Conservation (phyloP, 176 grass and related monocot species). For the Musa itinerans region DNA sequence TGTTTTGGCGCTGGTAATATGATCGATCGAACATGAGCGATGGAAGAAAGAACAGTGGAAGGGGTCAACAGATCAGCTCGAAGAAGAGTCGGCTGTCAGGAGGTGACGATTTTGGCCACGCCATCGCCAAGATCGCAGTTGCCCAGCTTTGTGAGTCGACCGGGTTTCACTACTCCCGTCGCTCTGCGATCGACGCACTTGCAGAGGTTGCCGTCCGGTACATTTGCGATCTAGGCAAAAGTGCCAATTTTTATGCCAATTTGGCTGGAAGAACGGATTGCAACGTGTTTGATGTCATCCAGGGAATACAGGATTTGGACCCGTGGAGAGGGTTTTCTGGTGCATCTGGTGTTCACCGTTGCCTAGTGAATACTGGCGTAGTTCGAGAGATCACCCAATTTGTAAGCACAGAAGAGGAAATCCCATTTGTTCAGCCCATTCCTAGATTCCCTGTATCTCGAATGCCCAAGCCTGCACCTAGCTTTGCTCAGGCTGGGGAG, state of each 20-base stretch:
- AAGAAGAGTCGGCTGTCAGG: not conserved
- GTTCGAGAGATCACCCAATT: slow-evolving; percentile 42
- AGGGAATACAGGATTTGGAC: slow-evolving; percentile 56
- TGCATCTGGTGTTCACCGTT: slow-evolving; percentile 35
- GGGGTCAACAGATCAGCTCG: slow-evolving; percentile 11
- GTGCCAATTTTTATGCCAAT: slow-evolving; percentile 51
- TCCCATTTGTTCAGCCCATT: slow-evolving; percentile 42
- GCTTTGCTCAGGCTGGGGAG: slow-evolving; percentile 22
- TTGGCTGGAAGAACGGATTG: slow-evolving; percentile 44
- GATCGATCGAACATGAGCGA: slow-evolving; percentile 47
- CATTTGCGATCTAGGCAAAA: slow-evolving; percentile 50
- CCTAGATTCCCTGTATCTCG: slow-evolving; percentile 42
- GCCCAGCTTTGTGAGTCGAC: slow-evolving; percentile 56
- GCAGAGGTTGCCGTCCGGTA: slow-evolving; percentile 61
- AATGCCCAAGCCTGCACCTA: not conserved
- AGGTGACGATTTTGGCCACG: slow-evolving; percentile 50
- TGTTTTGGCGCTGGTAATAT: slow-evolving; percentile 23
- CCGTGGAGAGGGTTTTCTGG: slow-evolving; percentile 49
- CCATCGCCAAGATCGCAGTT: slow-evolving; percentile 43
- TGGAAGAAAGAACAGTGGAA: slow-evolving; percentile 24
- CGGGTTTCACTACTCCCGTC: slow-evolving; percentile 52
- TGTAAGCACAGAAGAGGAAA: slow-evolving; percentile 37
- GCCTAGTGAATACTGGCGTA: slow-evolving; percentile 49
- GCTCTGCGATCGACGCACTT: slow-evolving; percentile 57
- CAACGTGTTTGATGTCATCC: slow-evolving; percentile 72